phyloP scores from a whole-genome alignment of 1,284 basidiomycete species.

The Ustilago shanxiensis region DNA sequence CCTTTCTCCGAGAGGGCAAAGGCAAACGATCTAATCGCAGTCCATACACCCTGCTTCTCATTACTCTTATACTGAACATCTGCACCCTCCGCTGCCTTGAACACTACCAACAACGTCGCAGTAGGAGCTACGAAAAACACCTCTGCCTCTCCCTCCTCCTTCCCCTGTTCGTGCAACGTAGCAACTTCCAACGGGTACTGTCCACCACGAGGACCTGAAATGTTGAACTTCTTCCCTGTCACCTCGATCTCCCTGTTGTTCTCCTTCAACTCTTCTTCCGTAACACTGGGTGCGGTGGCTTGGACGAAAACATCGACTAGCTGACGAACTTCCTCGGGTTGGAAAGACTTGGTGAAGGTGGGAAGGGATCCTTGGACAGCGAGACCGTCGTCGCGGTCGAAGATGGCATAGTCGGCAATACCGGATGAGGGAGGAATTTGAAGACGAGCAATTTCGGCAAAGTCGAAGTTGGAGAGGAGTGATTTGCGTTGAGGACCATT shows the following conservation, averaged over 20 bases:
- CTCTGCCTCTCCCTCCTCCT: conserved; percentile 5
- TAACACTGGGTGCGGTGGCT: conserved; percentile 31
- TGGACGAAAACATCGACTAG: conserved; percentile 43
- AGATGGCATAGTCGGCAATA: conserved; percentile 43
- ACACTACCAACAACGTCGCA: conserved; percentile 37
- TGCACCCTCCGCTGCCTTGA: conserved; percentile 36
- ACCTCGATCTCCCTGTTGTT: conserved; percentile 16
- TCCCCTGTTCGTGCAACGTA: conserved; percentile 29
- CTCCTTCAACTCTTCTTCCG: conserved; percentile 21
- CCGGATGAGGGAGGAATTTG: conserved; percentile 40
- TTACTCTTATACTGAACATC: conserved; percentile 28
- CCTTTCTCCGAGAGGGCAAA: conserved; percentile 44
- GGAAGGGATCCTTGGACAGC: conserved; percentile 34
- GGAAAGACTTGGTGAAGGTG: conserved; percentile 36
- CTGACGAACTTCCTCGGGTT: conserved; percentile 11
- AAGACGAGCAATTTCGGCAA: conserved; percentile 31
- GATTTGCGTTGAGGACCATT: conserved; percentile 32
- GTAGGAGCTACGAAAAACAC: conserved; percentile 43
- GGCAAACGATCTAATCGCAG: conserved; percentile 33
- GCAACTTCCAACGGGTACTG: conserved; percentile 44
- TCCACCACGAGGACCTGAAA: conserved; percentile 35
- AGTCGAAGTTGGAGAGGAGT: conserved; percentile 34
- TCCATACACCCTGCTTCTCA: conserved; percentile 48
- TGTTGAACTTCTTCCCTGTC: conserved; percentile 26
- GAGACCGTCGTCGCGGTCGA: conserved; percentile 32